Evolutionary conservation across 768 basidiomycete species (phyloP), one percentile per base, ranked within the genome.

Genomic region (Tylopilus plumbeoviolaceoides): DNA sequence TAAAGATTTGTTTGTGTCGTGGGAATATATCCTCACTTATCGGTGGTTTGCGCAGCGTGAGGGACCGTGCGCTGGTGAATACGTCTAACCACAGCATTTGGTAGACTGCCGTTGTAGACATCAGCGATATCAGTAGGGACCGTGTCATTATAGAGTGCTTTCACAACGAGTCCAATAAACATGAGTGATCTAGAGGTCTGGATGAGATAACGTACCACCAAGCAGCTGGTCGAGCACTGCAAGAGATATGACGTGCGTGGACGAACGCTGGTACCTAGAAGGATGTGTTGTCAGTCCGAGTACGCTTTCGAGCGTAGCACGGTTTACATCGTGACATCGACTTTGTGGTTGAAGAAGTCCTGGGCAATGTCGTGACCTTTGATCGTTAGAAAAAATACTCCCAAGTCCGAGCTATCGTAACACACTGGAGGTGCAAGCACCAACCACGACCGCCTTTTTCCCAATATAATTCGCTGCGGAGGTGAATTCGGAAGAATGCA

Each of bases 401-500:
- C 39, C 6, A 10, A 18, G 5, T 14, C 30, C 33, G 21, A 28
- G 11, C 5, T 23, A 48, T 15, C 2, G n/a, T 11, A 20, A 55
- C 66, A n/a, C 60, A 78, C 78, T 78, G 18, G 84, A 84, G 47
- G 79, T 84, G 40, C 82, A 81, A n/a, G 85, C 78, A 14, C 87
- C 85, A 3, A 89, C 72, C n/a, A 88, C 73, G 1, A 87, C 72
- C 6, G 79, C 84, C 58, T 81, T 85, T 72, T 87, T 86, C 7
- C 84, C 84, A 7, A 68, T 53, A 57, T 79, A 77, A 30, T 77
- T 78, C 2, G 66, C 55, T 0, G 80, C 80, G 6, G 71, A 70
- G 20, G 73, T 77, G 64, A 81, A 80, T 18, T 74, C 55, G 1
- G 72, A 71, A 0, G 85, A 82, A 62, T 88, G 87, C 1, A 78